Evolutionary conservation across 345 rosid species (phyloP).

Genomic region (Iberis pinnata): DNA sequence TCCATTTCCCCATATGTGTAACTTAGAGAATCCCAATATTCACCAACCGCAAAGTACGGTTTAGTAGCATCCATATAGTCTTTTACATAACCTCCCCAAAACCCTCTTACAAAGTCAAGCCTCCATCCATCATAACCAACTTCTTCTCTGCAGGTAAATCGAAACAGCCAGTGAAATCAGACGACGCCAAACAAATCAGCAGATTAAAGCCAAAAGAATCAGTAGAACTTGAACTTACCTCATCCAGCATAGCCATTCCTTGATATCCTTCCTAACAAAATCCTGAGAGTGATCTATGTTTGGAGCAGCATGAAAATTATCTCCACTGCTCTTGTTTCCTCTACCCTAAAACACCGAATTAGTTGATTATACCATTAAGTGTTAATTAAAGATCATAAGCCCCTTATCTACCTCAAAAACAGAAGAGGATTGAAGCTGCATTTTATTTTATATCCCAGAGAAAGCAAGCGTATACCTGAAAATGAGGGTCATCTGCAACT

Average conservation of each 20-base stretch:
- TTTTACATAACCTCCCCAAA: slow-evolving; percentile 99
- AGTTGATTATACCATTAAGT: not conserved
- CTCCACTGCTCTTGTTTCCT: slow-evolving; percentile 98
- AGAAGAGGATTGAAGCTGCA: slow-evolving; percentile 11
- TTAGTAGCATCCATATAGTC: slow-evolving; percentile 83
- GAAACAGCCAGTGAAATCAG: slow-evolving; percentile 1
- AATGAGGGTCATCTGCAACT: slow-evolving; percentile 96
- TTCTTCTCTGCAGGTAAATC: slow-evolving; percentile 55
- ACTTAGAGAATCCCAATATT: slow-evolving; percentile 92
- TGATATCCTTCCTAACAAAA: slow-evolving; percentile 84
- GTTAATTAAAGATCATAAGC: slow-evolving; percentile 16
- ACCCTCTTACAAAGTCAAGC: slow-evolving; percentile 96
- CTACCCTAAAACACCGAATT: slow-evolving; percentile 55
- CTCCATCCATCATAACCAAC: slow-evolving; percentile 99
- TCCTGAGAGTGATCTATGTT: slow-evolving; percentile 98
- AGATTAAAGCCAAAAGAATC: slow-evolving; percentile 2
- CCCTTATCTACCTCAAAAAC: not conserved
- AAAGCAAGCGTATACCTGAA: slow-evolving; percentile 51
- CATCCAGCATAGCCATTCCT: slow-evolving; percentile 94
- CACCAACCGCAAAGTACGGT: slow-evolving; percentile 88
- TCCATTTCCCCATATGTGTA: slow-evolving; percentile 88
- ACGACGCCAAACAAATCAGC: not conserved
- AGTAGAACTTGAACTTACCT: slow-evolving; percentile 44
- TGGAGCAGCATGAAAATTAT: slow-evolving; percentile 96
- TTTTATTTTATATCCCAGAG: not conserved